Evolutionary conservation across 495 filamentous ascomycete genomes (phyloP), one percentile per base, ranked within the genome.

Genomic region (Hypoxylon lienhwacheense): DNA sequence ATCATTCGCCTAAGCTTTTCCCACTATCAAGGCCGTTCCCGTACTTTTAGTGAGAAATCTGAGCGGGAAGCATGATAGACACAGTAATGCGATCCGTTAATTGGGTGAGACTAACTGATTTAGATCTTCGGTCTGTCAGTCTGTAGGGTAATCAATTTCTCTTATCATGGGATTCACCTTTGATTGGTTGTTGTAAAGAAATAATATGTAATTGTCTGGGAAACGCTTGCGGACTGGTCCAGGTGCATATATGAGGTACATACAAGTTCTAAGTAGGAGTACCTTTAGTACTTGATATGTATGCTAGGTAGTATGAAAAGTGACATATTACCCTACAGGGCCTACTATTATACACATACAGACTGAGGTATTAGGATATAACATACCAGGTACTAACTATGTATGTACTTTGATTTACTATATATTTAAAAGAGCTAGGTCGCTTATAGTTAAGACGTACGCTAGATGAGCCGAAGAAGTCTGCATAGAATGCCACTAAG

Each of bases 381-480:
- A n/a, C n/a, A n/a, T n/a, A 28, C 25, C 25, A 5, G 10, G 25
- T 28, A 28, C 10, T 28, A 28, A 28, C 10, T 8, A 26, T 26
- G 24, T 26, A 26, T 4, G 24, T 26, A 26, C 24, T 26, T 5
- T 26, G 24, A 26, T 8, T 8, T 26, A 26, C 24, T 8, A 26
- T 8, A 4, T 26, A 8, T 3, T 5, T 35, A 35, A 5, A 11
- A 4, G n/a, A 35, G 14, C 32, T 35, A 35, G 14, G 32, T 14
- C 40, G 8, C 45, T 65, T 56, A 53, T 22, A 61, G 31, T 37
- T 50, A 31, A 45, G 41, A 10, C 22, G 22, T 46, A 47, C 63
- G 59, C 63, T 66, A 66, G 63, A 66, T 53, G 55, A 53, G 53
- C 55, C 61, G 51, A 60, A 53, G 63, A 66, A 66, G 53, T 45